Base-by-base conservation (phyloP, 306 rosid genomes). In the Calophaca sinica region DNA sequence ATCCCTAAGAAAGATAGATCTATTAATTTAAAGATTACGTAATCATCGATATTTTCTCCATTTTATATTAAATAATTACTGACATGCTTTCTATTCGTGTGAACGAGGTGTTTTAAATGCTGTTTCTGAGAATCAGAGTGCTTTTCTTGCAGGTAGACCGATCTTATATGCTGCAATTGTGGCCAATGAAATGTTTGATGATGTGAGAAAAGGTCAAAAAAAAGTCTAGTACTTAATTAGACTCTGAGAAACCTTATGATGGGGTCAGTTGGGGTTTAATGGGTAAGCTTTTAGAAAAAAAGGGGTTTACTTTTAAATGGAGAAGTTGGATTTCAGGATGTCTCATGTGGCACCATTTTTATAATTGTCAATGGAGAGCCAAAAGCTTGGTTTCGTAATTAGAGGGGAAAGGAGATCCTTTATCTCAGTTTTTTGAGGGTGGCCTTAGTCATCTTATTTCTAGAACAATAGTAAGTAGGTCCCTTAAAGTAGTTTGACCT, bases 301-400 rank as follows among this genome's bases (percentile, higher is more conserved):
- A 65, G 9, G 26, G 51, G 8, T 46, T 12, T 67, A 12, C 58
- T n/a, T 5, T 44, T 31, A 28, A 42, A 62, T 15, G 35, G 69
- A 62, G 49, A 66, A 67, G 42, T 67, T 67, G 29, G 26, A 29
- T 67, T 46, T 28, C 29, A 28, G 42, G 28, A 45, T 29, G 4
- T n/a, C 35, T 67, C 10, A 7, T 44, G 13, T 28, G 15, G 12
- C 1, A 12, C 15, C 3, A 14, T 20, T 42, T 42, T 9, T 26
- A 5, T 42, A 42, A 11, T 64, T 64, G 7, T 20, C 8, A 42
- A 20, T 5, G 36, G 70, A 15, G 14, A 41, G 36, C 51, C 36
- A 42, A 63, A 63, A 63, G 14, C 36, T 9, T 42, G 50, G 26
- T 42, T 41, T 42, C 13, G 7, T 28, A 42, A 20, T 20, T 11